Evolutionary conservation across 2,329 filamentous ascomycete species (phyloP).

Genomic region (Coniochaeta sp.): DNA sequence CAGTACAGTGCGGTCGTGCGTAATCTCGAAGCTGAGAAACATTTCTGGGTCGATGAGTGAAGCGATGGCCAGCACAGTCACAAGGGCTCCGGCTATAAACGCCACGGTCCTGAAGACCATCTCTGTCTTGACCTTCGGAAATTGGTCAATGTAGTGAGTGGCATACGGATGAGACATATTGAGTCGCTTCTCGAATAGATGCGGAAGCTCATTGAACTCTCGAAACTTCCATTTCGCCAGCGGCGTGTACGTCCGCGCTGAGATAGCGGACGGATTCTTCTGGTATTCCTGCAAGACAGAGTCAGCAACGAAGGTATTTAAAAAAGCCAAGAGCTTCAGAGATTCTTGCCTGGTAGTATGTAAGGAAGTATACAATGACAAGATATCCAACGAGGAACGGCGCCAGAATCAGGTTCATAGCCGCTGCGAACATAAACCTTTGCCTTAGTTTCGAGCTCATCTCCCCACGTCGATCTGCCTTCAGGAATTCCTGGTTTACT

Average conservation of each 20-base stretch:
- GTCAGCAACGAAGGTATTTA: neutral
- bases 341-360: constrained; percentile 73
- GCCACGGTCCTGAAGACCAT: constrained; percentile 78
- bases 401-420: constrained; percentile 79
- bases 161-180: constrained; percentile 96
- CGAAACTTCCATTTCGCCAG: constrained; percentile 97
- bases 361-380: constrained; percentile 84
- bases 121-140: constrained; percentile 89
- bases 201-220: constrained; percentile 93
- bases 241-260: constrained; percentile 85
- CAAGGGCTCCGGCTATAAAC: constrained; percentile 80
- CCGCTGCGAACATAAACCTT: constrained; percentile 73
- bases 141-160: constrained; percentile 87
- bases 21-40: constrained; percentile 88
- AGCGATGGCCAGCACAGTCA: constrained; percentile 75
- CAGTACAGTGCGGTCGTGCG: constrained; percentile 76
- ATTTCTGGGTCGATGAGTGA: constrained; percentile 86
- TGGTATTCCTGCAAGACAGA: constrained; percentile 68
- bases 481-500: constrained; percentile 78
- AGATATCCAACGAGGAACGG: constrained; percentile 85
- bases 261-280: constrained; percentile 80
- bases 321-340: neutral
- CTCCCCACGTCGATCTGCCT: constrained; percentile 69
- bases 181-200: constrained; percentile 81
- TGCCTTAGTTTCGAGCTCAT: constrained; percentile 71